Percentiles rank a stretch among this genome's conserved stretches.
Evolutionary conservation across 495 filamentous ascomycete genomes (phyloP).

Genomic region (Aeminium ludgeri): DNA sequence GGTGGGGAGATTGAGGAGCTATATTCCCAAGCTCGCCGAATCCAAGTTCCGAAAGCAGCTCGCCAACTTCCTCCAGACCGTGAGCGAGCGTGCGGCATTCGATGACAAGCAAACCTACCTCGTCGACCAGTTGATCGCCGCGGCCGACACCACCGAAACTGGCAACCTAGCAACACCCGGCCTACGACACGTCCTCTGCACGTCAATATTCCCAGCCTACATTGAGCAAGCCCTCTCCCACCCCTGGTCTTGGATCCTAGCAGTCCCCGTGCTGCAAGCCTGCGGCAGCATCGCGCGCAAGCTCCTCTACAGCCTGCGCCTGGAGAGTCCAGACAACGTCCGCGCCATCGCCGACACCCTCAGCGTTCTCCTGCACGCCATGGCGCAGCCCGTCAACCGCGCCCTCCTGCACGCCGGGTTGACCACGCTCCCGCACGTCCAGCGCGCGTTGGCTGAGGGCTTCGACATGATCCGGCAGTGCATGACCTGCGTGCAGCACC

Average conservation of each 20-base stretch:
- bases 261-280: conserved; percentile 38
- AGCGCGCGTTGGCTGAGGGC: conserved; percentile 28
- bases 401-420: conserved; percentile 22
- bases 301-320: conserved; percentile 34
- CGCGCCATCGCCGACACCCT: conserved; percentile 30
- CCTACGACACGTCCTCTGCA: conserved; percentile 40
- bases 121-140: conserved; percentile 38
- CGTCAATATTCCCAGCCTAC: conserved; percentile 49
- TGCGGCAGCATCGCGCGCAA: conserved; percentile 29
- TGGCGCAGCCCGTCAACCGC: conserved; percentile 24
- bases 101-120: conserved; percentile 46
- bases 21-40: conserved; percentile 40
- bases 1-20: conserved; percentile 46
- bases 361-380: conserved; percentile 27
- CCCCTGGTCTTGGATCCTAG: conserved; percentile 41
- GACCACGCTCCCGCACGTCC: conserved; percentile 27
- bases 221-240: conserved; percentile 34
- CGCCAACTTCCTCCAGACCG: conserved; percentile 43
- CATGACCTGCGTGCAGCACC: conserved; percentile 1
- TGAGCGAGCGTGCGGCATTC: conserved; percentile 44
- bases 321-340: conserved; percentile 29
- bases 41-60: conserved; percentile 39
- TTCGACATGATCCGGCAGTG: conserved; percentile 25
- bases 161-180: conserved; percentile 30
- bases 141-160: conserved; percentile 33